Conservation (phyloP, 306 rosid genomes). For the Cicer arietinum region DNA sequence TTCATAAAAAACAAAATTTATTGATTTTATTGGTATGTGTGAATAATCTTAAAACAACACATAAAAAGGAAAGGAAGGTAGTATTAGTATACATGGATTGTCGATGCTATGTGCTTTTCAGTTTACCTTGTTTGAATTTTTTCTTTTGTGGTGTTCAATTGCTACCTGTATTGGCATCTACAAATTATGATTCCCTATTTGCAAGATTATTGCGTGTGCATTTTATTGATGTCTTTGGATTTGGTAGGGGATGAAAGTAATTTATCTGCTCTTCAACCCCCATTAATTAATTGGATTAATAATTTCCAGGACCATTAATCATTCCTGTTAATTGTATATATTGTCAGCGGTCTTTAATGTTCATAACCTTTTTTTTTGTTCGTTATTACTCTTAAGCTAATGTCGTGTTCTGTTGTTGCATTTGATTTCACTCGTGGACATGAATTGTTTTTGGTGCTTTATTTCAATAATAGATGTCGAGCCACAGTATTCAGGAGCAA, state of each 20-base stretch:
- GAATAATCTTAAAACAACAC: no score
- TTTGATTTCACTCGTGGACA: constrained; percentile 42
- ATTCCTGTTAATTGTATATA: constrained; percentile 31
- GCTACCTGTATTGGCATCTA: constrained; percentile 36
- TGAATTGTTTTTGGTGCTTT: constrained; percentile 39
- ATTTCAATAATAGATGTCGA: constrained; percentile 81
- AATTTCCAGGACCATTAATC: background rate
- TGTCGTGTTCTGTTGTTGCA: constrained; percentile 4
- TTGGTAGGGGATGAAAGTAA: background rate
- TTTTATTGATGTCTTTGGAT: constrained; percentile 24
- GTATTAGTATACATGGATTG: background rate
- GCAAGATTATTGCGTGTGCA: constrained; percentile 15
- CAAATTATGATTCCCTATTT: constrained; percentile 11
- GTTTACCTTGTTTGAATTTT: constrained; percentile 22
- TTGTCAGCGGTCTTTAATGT: constrained; percentile 2
- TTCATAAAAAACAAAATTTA: no score
- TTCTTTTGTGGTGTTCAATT: constrained; percentile 15
- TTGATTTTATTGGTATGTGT: no score
- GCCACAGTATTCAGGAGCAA: constrained; percentile 90
- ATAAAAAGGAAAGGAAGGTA: no score
- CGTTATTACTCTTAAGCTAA: constrained; percentile 18
- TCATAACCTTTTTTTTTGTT: background rate
- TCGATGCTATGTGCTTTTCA: constrained; percentile 1
- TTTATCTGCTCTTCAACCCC: constrained; percentile 7
- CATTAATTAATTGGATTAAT: constrained; percentile 8